A percentile compares a stretch with the other conserved stretches of the same genome.
phyloP scores from a whole-genome alignment of 1,284 basidiomycete genomes.

The Fistulina hepatica region DNA sequence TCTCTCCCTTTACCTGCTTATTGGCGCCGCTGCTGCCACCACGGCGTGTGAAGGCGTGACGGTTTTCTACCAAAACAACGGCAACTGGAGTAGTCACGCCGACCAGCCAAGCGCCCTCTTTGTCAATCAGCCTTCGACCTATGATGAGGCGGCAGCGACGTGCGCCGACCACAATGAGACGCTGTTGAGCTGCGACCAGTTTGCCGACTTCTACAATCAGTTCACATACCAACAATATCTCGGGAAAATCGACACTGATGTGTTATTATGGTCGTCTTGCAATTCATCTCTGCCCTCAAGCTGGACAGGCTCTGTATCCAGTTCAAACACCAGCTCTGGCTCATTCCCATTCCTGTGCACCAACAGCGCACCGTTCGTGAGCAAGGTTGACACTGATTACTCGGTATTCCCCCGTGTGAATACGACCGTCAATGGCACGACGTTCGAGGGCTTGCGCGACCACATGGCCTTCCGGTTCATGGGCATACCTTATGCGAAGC shows the following conservation, averaged over 20 bases:
- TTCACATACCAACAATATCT: constrained; percentile 13
- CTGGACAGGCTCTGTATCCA: not conserved
- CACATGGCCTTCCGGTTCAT: constrained; percentile 17
- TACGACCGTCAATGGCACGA: constrained; percentile 10
- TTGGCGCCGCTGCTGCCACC: not conserved
- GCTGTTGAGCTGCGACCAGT: constrained; percentile 7
- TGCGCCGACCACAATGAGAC: constrained; percentile 14
- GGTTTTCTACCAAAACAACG: constrained; percentile 16
- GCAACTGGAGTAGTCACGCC: constrained; percentile 14
- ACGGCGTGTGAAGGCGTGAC: constrained; percentile 6
- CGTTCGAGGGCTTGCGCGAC: constrained; percentile 15
- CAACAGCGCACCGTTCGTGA: constrained; percentile 15
- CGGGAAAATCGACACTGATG: constrained; percentile 5
- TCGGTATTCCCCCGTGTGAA: constrained; percentile 10
- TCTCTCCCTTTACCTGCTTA: not conserved
- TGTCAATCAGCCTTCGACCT: constrained; percentile 12
- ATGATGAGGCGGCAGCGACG: constrained; percentile 9
- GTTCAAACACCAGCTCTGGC: not conserved
- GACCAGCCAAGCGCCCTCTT: constrained; percentile 14
- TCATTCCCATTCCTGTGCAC: constrained; percentile 14
- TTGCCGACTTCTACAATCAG: constrained; percentile 10
- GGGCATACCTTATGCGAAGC: constrained; percentile 17
- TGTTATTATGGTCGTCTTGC: constrained; percentile 1
- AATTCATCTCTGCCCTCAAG: constrained; percentile 6
- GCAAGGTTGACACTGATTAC: constrained; percentile 16